Base-by-base conservation (phyloP, 2,329 filamentous ascomycete species). In the Nemania sp. region DNA sequence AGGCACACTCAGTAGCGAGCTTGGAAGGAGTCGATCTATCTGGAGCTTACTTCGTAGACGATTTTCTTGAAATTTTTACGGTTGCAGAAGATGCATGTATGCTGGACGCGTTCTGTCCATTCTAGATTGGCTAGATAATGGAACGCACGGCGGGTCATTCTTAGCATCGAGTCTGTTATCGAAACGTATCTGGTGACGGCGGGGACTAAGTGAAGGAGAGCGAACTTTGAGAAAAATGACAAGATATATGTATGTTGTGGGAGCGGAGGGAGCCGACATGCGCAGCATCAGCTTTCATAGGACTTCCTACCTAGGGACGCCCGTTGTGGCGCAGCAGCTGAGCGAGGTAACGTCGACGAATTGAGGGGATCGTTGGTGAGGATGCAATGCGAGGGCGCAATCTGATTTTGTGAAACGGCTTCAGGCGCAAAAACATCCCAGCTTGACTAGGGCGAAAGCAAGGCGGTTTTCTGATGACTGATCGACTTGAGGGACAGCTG, bases 31-130 rank as follows among this genome's bases (percentile, higher is more conserved):
- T 7, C 34, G 10, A 39, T n/a, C 13, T 55, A 34, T 49, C 15
- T 37, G 9, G 11, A 35, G 39, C 57, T 55, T 40, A 60, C 59
- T 32, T 62, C 54, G 37, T 58, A 58, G 32, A 57, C 49, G n/a
- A 62, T 58, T 0, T 42, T 50, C 1, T n/a, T 11, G 1, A 62
- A 58, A n/a, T 58, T 62, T 12, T 40, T 34, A 12, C 43, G 59
- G 37, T 62, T 45, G 32, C 59, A 62, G 37, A 62, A 62, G 29
- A 35, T 50, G 35, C 59, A 62, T 2, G 37, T 15, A 5, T 37
- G 20, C 35, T 62, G 59, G 2, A 45, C 20, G 21, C 20, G 12
- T 13, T 62, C 48, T 6, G 54, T 62, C 59, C 59, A 62, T 46
- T 62, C 54, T 52, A 62, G 25, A 15, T 60, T 47, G 11, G 47